These are phyloP conservation scores for Paramyrothecium sp. DNA, from an alignment of 2,329 filamentous ascomycete genomes.

Conservation along the genomic window DNA sequence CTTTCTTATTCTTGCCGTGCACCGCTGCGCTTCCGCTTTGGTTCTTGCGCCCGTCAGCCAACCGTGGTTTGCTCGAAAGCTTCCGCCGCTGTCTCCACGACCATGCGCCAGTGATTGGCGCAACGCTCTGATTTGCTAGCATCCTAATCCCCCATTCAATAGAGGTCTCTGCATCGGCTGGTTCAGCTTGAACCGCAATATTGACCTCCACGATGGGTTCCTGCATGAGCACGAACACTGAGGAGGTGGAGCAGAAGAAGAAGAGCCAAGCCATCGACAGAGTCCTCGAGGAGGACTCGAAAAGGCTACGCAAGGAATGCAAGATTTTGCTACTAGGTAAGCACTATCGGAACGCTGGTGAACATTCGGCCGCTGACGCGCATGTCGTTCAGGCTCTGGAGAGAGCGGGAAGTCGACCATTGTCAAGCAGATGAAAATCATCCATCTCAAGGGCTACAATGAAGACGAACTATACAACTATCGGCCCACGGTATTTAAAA, in stretches of 20 bases:
- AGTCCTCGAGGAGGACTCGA: slow-evolving; percentile 90
- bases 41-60: too few species aligned
- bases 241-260: slow-evolving; percentile 92
- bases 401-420: slow-evolving; percentile 99
- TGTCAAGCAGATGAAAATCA: slow-evolving; percentile 99
- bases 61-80: too few species aligned
- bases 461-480: slow-evolving; percentile 92
- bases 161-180: neutral
- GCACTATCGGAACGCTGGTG: slow-evolving; percentile 22
- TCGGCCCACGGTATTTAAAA: slow-evolving; percentile 96
- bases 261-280: slow-evolving; percentile 94
- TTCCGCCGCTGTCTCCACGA: slow-evolving; percentile 4
- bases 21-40: too few species aligned
- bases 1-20: too few species aligned
- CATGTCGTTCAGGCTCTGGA: slow-evolving; percentile 71
- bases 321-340: slow-evolving; percentile 94
- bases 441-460: slow-evolving; percentile 96
- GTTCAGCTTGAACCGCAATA: neutral
- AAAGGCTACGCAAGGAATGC: slow-evolving; percentile 92
- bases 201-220: slow-evolving; percentile 69
- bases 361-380: neutral
- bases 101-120: slow-evolving; percentile 21
- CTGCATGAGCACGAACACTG: slow-evolving; percentile 86
- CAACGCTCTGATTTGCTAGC: slow-evolving; percentile 8
- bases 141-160: neutral